Evolutionary conservation across 441 rosid genomes (phyloP), one percentile per base, ranked within the genome.

Genomic region (Kokia cookei): DNA sequence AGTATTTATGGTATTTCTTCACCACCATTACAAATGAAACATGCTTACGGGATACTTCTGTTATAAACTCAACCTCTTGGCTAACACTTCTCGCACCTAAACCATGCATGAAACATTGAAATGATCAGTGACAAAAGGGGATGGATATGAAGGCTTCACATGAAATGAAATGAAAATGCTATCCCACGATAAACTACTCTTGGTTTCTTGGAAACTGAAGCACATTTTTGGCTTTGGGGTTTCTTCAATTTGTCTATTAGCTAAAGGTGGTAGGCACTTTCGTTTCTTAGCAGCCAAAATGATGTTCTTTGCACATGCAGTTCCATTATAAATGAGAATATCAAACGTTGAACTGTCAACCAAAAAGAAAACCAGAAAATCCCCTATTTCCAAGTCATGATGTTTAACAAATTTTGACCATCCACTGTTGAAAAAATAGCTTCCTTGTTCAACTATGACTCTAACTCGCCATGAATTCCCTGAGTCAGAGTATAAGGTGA

Each of bases 331-430:
- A 11, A 65, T 6, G 26, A 51, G 5, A 11, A 65, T 45, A 7
- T 64, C 65, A 57, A 65, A 65, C 7, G 6, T 42, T 15, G 77
- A 74, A n/a, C 5, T 54, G 3, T 42, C 72, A 42, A 65, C 8
- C 32, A 65, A 40, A 13, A n/a, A 17, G 45, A 74, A 74, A 12
- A 74, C 9, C 19, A 65, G 57, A 55, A 74, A 74, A 55, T 74
- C 77, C 17, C 32, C 55, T 7, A 3, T 2, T 65, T 74, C 72
- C 42, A 74, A 26, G 40, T 26, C 5, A 7, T 65, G 57, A 7
- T 74, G 45, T 54, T 54, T 26, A 11, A 2, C 77, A 27, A 74
- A 74, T 15, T n/a, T n/a, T 14, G 57, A 42, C 77, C 77, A 74
- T 11, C 72, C 64, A 24, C 43, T 3, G 7, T 12, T 15, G 15